Evolutionary conservation across 2,329 filamentous ascomycete genomes (phyloP), one percentile per base, ranked within the genome.

Genomic region (Albophoma yamanashiensis): DNA sequence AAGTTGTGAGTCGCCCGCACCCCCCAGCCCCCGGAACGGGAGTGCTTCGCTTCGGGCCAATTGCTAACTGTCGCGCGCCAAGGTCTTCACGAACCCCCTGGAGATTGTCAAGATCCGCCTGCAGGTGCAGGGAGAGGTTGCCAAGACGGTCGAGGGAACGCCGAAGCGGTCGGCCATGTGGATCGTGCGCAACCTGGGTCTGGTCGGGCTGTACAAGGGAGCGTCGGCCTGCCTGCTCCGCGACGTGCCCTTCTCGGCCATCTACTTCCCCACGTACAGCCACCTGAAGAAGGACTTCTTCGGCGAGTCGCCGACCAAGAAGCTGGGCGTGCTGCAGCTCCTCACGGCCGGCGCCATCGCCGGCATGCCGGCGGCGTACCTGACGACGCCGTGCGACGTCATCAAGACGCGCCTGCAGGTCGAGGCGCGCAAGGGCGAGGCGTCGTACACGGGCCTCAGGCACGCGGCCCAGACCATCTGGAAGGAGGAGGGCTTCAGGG

Each of bases 101-200:
- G 94, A 99, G 75, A 99, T 99, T 71, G 94, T 99, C 79, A 99
- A 99, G 82, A 99, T 99, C 72, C 89, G 94, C 66, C 86, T 99
- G 58, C 94, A 99, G 75, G 89, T 99, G 31, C 94, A 99, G 78
- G 94, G 94, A 62, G 94, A 99, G 76, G 87, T 97, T 50, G 88
- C 91, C 65, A 97, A 97, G 79, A 89, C 82, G 56, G 86, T 91
- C 34, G 89, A 94, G 64, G 88, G 87, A 61, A 84, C 89, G 20
- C 91, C 90, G 58, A 92, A 89, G 75, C 89, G 94, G 66, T 96
- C 92, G 14, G 94, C 94, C 61, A 89, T 97, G 80, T 99, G 94
- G 94, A 97, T 99, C 67, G 89, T 97, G 63, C 88, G 88, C 73
- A 97, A 99, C 76, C 80, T 99, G 63, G 94, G 94, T 81, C 84